Conservation (phyloP, 177 flowering plant species). For the Vitis hybrid region DNA sequence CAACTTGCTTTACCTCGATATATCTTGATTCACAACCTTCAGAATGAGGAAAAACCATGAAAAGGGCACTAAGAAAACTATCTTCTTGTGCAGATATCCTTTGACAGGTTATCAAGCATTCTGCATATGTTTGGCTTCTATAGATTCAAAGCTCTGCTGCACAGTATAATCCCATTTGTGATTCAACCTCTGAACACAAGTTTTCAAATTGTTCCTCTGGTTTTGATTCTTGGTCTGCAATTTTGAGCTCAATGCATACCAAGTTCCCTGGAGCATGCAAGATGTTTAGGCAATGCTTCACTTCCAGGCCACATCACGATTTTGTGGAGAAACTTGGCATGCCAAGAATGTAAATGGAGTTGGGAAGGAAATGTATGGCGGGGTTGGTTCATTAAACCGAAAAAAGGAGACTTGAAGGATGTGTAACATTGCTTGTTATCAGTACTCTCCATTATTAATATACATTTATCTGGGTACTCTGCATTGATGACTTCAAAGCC, state of each 20-base stretch:
- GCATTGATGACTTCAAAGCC: too few species aligned
- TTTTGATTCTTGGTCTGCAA: slow-evolving; percentile 2
- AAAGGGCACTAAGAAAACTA: neutral
- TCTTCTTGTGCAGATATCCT: slow-evolving; percentile 69
- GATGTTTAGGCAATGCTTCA: neutral
- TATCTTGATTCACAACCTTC: too few species aligned
- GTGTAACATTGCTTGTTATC: too few species aligned
- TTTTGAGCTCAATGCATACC: neutral
- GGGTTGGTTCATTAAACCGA: too few species aligned
- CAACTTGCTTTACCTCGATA: too few species aligned
- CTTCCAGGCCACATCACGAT: neutral
- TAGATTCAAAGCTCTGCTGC: slow-evolving; percentile 94
- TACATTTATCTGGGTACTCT: too few species aligned
- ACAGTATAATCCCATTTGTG: slow-evolving; percentile 31
- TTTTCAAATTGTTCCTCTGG: neutral
- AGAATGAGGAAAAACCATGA: too few species aligned
- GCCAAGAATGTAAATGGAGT: too few species aligned
- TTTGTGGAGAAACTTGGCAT: too few species aligned
- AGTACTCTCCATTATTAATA: too few species aligned
- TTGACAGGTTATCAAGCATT: slow-evolving; percentile 93
- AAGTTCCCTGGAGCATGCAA: neutral
- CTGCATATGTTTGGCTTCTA: slow-evolving; percentile 87
- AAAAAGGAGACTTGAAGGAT: too few species aligned
- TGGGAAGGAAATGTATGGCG: too few species aligned
- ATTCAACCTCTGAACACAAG: slow-evolving; percentile 29